phyloP scores from a whole-genome alignment of 2,329 filamentous ascomycete genomes.

The Mycosphaerella arachidis region DNA sequence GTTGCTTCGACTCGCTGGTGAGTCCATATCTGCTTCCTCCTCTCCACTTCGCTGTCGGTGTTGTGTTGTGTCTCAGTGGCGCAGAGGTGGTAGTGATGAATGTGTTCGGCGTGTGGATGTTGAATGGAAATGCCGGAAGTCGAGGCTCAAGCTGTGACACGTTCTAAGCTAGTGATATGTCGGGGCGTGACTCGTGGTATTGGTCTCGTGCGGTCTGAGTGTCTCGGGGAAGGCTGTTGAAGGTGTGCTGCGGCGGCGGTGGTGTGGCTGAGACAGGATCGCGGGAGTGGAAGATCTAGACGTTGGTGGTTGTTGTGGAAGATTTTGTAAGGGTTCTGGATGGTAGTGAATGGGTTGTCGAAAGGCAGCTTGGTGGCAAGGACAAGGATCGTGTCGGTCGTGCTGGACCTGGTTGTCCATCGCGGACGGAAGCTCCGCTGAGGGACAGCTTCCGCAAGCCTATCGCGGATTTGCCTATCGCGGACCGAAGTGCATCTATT shows the following conservation, averaged over 20 bases:
- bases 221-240: not conserved
- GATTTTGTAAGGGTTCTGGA: not conserved
- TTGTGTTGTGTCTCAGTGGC: not conserved
- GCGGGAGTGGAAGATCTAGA: not conserved
- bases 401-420: not conserved
- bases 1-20: slow-evolving; percentile 12
- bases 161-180: not conserved
- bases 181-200: not conserved
- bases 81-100: not conserved
- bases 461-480: not conserved
- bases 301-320: not conserved
- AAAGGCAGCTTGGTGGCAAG: not conserved
- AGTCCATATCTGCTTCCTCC: slow-evolving; percentile 11
- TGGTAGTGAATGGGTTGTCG: not conserved
- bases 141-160: not conserved
- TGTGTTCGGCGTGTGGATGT: not conserved
- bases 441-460: not conserved
- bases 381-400: not conserved
- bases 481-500: not conserved
- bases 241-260: not conserved
- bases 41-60: not conserved
- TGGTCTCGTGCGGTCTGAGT: not conserved
- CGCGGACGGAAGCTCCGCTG: not conserved
- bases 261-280: not conserved
- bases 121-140: not conserved